Conservation (phyloP, 306 rosid genomes). For the Quercus bicolor region DNA sequence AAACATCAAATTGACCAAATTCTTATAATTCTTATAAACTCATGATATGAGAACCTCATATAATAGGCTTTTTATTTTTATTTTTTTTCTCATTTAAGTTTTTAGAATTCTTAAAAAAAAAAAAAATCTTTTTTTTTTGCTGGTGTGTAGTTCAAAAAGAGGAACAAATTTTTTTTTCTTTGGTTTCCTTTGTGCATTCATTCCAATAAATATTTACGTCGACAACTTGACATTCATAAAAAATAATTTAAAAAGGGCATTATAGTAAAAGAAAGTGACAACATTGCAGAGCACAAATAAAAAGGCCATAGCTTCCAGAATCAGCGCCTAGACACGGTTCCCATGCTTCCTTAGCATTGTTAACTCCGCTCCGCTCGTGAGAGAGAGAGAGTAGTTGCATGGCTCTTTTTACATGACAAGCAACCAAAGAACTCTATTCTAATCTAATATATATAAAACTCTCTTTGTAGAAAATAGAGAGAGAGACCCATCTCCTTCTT, state of each 20-base stretch:
- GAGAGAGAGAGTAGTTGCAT: constrained; percentile 55
- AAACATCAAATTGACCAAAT: too few species aligned
- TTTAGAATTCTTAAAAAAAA: too few species aligned
- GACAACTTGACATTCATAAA: background rate
- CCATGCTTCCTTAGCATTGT: constrained; percentile 40
- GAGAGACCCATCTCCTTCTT: background rate
- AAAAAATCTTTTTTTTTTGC: too few species aligned
- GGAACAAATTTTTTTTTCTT: too few species aligned
- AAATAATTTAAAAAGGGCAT: constrained; percentile 2
- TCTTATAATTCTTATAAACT: too few species aligned
- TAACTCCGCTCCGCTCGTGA: constrained; percentile 35
- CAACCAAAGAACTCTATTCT: constrained; percentile 24
- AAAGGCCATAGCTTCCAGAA: constrained; percentile 12
- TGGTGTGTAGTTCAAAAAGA: too few species aligned
- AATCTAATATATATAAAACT: background rate
- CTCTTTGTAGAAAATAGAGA: background rate
- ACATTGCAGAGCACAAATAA: constrained; percentile 24
- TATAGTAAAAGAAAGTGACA: background rate
- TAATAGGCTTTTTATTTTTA: too few species aligned
- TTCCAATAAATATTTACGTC: too few species aligned
- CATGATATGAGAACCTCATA: too few species aligned
- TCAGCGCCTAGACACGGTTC: constrained; percentile 48
- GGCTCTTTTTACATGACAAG: constrained; percentile 70
- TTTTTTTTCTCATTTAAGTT: too few species aligned
- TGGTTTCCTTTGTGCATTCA: too few species aligned